Percentiles rank a stretch among this genome's conserved stretches.
phyloP scores from a whole-genome alignment of 2,329 filamentous ascomycete genomes.

The Cladorrhinum sp. region DNA sequence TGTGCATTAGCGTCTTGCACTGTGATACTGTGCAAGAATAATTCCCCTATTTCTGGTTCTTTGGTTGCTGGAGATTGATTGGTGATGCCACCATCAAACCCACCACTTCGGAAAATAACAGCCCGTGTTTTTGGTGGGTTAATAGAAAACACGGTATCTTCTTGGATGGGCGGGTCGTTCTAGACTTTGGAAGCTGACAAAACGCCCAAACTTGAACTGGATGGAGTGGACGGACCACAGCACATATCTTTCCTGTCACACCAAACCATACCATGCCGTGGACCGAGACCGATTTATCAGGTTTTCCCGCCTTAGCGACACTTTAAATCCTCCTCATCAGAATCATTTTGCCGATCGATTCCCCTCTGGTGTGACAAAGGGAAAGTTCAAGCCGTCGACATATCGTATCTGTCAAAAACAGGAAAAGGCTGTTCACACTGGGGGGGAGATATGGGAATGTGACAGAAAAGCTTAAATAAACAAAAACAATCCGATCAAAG shows the following conservation, averaged over 20 bases:
- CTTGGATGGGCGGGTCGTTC: neutral
- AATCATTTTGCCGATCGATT: neutral
- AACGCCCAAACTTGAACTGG: neutral
- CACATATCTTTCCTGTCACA: neutral
- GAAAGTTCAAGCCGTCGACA: neutral
- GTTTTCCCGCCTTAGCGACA: no score
- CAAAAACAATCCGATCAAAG: neutral
- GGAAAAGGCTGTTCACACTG: neutral
- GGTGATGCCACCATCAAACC: neutral
- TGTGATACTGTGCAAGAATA: neutral
- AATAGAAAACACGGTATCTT: neutral
- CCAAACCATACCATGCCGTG: neutral
- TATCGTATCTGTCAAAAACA: neutral
- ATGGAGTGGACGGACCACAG: no score
- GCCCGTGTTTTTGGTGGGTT: no score
- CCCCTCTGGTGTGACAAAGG: neutral
- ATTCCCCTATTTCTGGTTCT: neutral
- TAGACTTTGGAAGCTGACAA: neutral
- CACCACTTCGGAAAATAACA: neutral
- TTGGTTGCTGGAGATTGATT: neutral
- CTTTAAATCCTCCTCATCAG: no score
- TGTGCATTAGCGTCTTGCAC: constrained; percentile 3
- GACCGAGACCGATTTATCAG: neutral
- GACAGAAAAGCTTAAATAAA: neutral
- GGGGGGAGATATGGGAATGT: neutral